Percentiles rank a stretch among this genome's conserved stretches.
Evolutionary conservation across 306 rosid genomes (phyloP).

Genomic region (Morella rubra): DNA sequence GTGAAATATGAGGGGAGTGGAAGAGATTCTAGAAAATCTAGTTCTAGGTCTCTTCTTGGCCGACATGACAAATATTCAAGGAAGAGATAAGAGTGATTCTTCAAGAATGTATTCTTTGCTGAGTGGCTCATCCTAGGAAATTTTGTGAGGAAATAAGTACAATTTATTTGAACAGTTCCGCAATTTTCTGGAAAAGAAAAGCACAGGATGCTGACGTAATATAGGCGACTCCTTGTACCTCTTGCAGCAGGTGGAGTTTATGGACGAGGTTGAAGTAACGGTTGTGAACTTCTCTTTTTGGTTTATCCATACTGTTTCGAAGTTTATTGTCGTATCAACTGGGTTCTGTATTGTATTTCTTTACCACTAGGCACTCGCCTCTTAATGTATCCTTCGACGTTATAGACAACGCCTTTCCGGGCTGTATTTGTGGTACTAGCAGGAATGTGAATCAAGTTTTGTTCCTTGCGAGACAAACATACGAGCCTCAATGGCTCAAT

Average conservation of each 20-base stretch:
- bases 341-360: background rate
- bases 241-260: constrained; percentile 16
- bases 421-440: background rate
- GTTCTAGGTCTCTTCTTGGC: constrained; percentile 13
- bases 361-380: background rate
- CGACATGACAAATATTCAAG: constrained; percentile 16
- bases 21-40: constrained; percentile 19
- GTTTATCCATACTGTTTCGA: background rate
- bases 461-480: background rate
- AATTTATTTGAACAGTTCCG: background rate
- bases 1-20: constrained; percentile 21
- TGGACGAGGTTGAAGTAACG: constrained; percentile 15
- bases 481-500: background rate
- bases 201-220: background rate
- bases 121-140: constrained; percentile 20
- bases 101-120: background rate
- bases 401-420: background rate
- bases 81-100: background rate
- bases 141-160: constrained; percentile 6
- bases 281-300: background rate
- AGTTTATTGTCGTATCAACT: background rate
- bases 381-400: background rate
- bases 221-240: constrained; percentile 4
- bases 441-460: background rate
- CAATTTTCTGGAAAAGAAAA: background rate